A percentile compares a stretch with the other conserved stretches of the same genome.
Conservation (phyloP, 2,329 filamentous ascomycete species). For the Arthrinium puccinioides region DNA sequence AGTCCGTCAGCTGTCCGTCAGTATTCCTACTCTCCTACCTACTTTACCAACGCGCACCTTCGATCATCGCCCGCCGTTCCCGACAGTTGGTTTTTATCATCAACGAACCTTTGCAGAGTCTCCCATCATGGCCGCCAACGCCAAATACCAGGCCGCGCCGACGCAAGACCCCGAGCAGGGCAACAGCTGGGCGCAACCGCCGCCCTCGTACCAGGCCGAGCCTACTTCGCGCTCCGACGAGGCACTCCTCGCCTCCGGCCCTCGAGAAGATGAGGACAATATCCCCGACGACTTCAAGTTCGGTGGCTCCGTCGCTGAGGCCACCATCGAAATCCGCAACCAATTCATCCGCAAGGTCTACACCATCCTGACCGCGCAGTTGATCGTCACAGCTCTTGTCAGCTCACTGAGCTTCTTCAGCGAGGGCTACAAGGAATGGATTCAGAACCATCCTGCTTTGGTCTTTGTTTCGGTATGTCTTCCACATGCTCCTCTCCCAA, state of each 20-base stretch:
- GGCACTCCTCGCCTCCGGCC: conserved; percentile 54
- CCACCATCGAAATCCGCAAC: conserved; percentile 91
- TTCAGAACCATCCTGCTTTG: conserved; percentile 74
- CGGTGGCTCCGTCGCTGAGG: conserved; percentile 87
- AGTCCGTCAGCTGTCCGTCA: too few species aligned
- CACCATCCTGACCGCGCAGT: conserved; percentile 91
- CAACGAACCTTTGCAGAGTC: too few species aligned
- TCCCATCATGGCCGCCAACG: conserved; percentile 64
- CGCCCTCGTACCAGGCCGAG: conserved; percentile 65
- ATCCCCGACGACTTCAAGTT: conserved; percentile 99
- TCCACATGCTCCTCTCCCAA: too few species aligned
- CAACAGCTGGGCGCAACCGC: conserved; percentile 58
- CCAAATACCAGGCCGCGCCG: conserved; percentile 78
- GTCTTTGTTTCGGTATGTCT: conserved; percentile 70
- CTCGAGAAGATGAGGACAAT: conserved; percentile 76
- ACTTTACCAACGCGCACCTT: too few species aligned
- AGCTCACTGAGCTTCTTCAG: conserved; percentile 84
- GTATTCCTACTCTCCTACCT: too few species aligned
- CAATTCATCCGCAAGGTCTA: conserved; percentile 98
- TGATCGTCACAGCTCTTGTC: conserved; percentile 74
- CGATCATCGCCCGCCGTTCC: too few species aligned
- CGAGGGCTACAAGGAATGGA: conserved; percentile 72
- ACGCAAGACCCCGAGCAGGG: conserved; percentile 79
- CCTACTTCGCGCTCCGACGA: conserved; percentile 30
- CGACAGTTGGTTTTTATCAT: too few species aligned